Evolutionary conservation across 2,329 filamentous ascomycete species (phyloP).

Genomic region (Aspergillus puulaauensis): DNA sequence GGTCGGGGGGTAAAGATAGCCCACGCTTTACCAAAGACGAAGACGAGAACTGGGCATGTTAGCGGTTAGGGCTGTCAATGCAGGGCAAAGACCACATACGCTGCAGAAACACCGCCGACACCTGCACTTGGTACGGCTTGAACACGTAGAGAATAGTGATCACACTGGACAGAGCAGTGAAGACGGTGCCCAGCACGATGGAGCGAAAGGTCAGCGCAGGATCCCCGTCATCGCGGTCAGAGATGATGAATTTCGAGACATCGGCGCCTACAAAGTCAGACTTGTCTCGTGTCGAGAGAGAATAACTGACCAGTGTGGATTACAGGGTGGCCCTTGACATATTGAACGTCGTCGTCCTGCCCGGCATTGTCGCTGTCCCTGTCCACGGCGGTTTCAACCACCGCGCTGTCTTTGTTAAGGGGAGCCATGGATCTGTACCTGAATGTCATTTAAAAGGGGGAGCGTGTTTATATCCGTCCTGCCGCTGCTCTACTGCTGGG

Average conservation of each 20-base stretch:
- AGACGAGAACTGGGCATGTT: constrained; percentile 47
- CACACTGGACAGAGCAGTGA: constrained; percentile 1
- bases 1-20: constrained; percentile 52
- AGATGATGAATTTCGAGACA: neutral
- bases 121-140: constrained; percentile 4
- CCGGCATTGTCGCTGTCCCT: neutral
- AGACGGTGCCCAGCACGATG: constrained; percentile 48
- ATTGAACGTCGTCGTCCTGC: neutral
- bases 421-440: neutral
- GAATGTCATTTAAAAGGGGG: no score
- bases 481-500: no score
- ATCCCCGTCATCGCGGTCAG: constrained; percentile 52
- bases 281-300: neutral
- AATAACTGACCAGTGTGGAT: neutral
- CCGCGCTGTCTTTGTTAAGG: neutral
- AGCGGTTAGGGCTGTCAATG: constrained; percentile 51
- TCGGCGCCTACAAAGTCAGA: neutral
- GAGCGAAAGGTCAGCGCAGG: constrained; percentile 54
- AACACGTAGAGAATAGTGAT: constrained; percentile 7
- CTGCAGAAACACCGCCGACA: constrained; percentile 1
- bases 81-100: constrained; percentile 26
- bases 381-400: neutral
- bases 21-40: constrained; percentile 55
- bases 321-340: constrained; percentile 2
- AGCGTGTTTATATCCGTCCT: no score